Evolutionary conservation across 805 yeast genomes (phyloP).

Genomic region (Lachancea sp.): DNA sequence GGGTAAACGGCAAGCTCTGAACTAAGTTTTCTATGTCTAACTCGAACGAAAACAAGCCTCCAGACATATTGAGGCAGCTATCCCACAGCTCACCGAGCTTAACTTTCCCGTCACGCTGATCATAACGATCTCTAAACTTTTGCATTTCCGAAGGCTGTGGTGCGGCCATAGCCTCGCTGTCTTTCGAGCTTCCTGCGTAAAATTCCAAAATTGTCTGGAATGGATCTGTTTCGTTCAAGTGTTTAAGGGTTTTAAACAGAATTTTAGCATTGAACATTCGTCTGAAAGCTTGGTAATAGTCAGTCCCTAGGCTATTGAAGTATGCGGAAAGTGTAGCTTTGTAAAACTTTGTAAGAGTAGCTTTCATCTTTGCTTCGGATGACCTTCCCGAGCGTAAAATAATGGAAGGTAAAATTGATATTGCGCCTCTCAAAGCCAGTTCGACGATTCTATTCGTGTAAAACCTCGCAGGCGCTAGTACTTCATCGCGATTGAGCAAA

Average conservation of each 20-base stretch:
- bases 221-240: conserved; percentile 20
- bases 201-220: conserved; percentile 26
- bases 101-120: background rate
- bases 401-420: conserved; percentile 23
- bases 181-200: conserved; percentile 3
- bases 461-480: conserved; percentile 19
- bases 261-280: conserved; percentile 29
- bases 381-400: conserved; percentile 22
- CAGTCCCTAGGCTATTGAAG: conserved; percentile 28
- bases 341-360: conserved; percentile 12
- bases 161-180: background rate
- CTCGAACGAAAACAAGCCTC: background rate
- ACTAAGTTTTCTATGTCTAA: conserved; percentile 1
- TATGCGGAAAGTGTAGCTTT: conserved; percentile 23
- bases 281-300: conserved; percentile 26
- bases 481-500: conserved; percentile 12
- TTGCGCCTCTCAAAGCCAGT: conserved; percentile 21
- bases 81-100: background rate
- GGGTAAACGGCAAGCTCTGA: background rate
- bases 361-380: conserved; percentile 1
- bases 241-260: conserved; percentile 21
- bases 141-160: background rate
- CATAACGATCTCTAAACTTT: background rate
- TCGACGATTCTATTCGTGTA: conserved; percentile 27
- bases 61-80: background rate